Evolutionary conservation across 2,329 filamentous ascomycete genomes (phyloP).

Genomic region (Xylaria sp.): DNA sequence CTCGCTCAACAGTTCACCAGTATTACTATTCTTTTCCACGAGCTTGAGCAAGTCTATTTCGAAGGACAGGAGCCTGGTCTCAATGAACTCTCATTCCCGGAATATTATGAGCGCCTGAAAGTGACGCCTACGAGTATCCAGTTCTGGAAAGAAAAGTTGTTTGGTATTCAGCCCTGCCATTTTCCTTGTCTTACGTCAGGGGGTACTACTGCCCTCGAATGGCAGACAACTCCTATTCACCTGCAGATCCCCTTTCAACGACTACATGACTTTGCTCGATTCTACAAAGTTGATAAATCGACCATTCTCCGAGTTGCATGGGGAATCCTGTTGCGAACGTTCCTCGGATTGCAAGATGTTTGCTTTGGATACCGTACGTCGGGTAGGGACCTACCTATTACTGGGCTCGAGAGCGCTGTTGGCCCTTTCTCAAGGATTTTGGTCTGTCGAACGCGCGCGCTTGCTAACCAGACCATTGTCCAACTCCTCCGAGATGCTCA

Average conservation of each 20-base stretch:
- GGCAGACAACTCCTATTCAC: conserved; percentile 54
- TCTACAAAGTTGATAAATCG: conserved; percentile 57
- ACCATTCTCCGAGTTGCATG: conserved; percentile 69
- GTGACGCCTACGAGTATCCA: conserved; percentile 53
- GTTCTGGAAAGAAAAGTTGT: conserved; percentile 60
- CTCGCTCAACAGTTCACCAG: conserved; percentile 49
- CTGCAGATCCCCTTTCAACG: conserved; percentile 55
- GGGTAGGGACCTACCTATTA: conserved; percentile 57
- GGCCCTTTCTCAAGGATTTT: conserved; percentile 57
- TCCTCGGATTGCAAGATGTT: conserved; percentile 63
- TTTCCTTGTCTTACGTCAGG: conserved; percentile 56
- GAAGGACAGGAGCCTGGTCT: conserved; percentile 51
- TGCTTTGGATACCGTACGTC: conserved; percentile 65
- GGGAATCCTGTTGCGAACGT: conserved; percentile 66
- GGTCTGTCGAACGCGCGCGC: conserved; percentile 41
- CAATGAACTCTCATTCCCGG: conserved; percentile 52
- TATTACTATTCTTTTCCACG: conserved; percentile 59
- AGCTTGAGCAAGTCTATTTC: conserved; percentile 59
- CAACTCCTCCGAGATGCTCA: conserved; percentile 45
- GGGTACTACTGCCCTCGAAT: conserved; percentile 42
- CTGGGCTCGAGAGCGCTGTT: conserved; percentile 56
- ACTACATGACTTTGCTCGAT: conserved; percentile 58
- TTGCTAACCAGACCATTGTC: conserved; percentile 40
- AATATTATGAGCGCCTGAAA: conserved; percentile 55
- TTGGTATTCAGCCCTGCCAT: conserved; percentile 54